These are phyloP conservation scores for Lactarius deliciosus DNA, from an alignment of 768 basidiomycete genomes.

Conservation along the genomic window DNA sequence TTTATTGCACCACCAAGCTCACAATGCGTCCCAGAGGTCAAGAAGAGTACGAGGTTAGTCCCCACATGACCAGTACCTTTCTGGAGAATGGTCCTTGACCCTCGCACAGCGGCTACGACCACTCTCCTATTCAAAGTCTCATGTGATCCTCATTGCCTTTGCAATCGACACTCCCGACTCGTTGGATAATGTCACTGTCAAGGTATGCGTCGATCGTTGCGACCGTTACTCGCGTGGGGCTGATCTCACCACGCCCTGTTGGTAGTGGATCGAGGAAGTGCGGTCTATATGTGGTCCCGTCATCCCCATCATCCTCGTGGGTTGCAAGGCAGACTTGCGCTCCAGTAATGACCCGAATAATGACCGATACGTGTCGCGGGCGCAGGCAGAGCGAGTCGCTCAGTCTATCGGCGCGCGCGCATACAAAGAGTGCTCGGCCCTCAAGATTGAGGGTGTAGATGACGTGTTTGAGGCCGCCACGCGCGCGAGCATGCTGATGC, in stretches of 20 bases:
- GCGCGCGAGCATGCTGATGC: constrained; percentile 92
- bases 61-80: not conserved
- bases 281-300: constrained; percentile 90
- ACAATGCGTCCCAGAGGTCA: constrained; percentile 65
- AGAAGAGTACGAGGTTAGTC: constrained; percentile 92
- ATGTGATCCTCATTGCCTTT: constrained; percentile 98
- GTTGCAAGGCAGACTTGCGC: constrained; percentile 93
- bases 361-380: constrained; percentile 65
- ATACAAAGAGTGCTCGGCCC: constrained; percentile 92
- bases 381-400: constrained; percentile 81
- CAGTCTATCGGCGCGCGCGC: constrained; percentile 83
- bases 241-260: not conserved
- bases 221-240: not conserved
- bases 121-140: constrained; percentile 96
- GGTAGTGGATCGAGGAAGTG: constrained; percentile 97
- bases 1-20: constrained; percentile 5
- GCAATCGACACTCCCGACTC: constrained; percentile 96
- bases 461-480: constrained; percentile 98
- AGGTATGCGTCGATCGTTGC: constrained; percentile 49
- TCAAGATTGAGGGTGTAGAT: constrained; percentile 90
- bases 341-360: constrained; percentile 50
- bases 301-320: constrained; percentile 93
- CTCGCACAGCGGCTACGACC: constrained; percentile 80
- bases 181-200: constrained; percentile 90
- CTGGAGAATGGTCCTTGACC: constrained; percentile 5